Evolutionary conservation across 2,329 filamentous ascomycete genomes (phyloP), one percentile per base, ranked within the genome.

Genomic region (Colletotrichum sp.): DNA sequence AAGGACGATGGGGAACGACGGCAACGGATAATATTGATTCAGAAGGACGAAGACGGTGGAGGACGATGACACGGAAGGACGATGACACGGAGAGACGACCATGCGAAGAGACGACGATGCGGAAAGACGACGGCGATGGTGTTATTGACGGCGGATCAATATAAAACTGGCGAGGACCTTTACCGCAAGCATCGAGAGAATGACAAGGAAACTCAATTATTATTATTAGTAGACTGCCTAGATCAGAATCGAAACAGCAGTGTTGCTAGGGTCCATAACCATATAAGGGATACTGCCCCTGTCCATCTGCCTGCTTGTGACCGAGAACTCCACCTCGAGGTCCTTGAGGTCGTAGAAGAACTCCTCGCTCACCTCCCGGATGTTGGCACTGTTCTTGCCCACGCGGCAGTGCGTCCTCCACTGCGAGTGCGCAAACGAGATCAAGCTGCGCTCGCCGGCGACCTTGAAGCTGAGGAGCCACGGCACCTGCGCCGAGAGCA

Each of bases 401-500:
- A 76, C 72, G 31, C 80, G 78, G 57, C 75, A 75, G 51, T 82
- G 79, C 13, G 82, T 76, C 31, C 73, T 74, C 80, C 81, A 83
- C 77, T 82, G 79, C 24, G 82, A 82, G n/a, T 80, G 79, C 5
- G 85, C 85, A 70, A 85, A 87, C 31, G 81, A 83, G 21, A 85
- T 72, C 38, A 87, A 75, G 47, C 82, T 87, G 65, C 84, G 78
- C 24, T 86, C 82, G 21, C 82, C 78, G 0, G 81, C 81, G 7
- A 86, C 85, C 68, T 82, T 80, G 79, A 84, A 86, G 72, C 83
- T 86, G 11, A 88, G 80, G 2, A 89, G 79, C 78, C 84, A 84
- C 1, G 87, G 86, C 1, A 88, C 76, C 59, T 88, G 85, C 1
- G 83, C 81, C 1, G 84, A 79, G 2, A 88, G 80, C 7, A 88